These are phyloP conservation scores for Tylopilus balloui DNA, from an alignment of 768 basidiomycete species.

Conservation along the genomic window DNA sequence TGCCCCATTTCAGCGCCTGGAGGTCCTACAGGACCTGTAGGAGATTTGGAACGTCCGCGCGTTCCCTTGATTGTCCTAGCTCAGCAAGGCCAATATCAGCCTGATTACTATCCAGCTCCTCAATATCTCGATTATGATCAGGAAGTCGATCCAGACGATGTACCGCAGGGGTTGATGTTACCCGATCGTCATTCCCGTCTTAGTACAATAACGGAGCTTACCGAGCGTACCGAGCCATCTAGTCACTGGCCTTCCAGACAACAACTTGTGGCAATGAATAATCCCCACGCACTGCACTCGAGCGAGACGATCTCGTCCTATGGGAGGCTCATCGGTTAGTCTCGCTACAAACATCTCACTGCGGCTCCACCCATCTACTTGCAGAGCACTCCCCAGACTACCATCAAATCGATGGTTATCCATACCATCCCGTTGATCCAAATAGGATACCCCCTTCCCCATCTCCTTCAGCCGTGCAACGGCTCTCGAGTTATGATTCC, in stretches of 20 bases:
- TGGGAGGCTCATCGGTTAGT: slow-evolving; percentile 56
- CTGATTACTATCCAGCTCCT: slow-evolving; percentile 25
- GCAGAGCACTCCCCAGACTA: slow-evolving; percentile 16
- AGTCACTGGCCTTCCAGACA: slow-evolving; percentile 44
- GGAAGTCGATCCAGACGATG: slow-evolving; percentile 24
- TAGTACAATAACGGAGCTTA: slow-evolving; percentile 64
- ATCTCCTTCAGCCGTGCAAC: slow-evolving; percentile 59
- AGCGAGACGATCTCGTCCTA: slow-evolving; percentile 51
- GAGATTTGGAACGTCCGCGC: slow-evolving; percentile 40
- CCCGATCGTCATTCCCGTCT: slow-evolving; percentile 36
- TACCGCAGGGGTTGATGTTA: slow-evolving; percentile 33
- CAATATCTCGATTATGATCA: slow-evolving; percentile 22
- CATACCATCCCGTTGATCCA: slow-evolving; percentile 39
- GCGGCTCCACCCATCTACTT: slow-evolving; percentile 5
- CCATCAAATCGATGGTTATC: slow-evolving; percentile 5
- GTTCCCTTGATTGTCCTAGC: slow-evolving; percentile 59
- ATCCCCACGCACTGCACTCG: slow-evolving; percentile 36
- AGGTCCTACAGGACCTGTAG: slow-evolving; percentile 21
- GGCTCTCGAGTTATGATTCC: slow-evolving; percentile 54
- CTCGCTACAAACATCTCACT: neutral
- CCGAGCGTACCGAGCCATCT: slow-evolving; percentile 60
- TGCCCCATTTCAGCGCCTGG: slow-evolving; percentile 18
- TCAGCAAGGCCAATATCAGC: slow-evolving; percentile 45
- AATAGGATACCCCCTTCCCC: slow-evolving; percentile 63
- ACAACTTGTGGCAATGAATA: slow-evolving; percentile 36